Percentiles rank a stretch among this genome's conserved stretches.
phyloP scores from a whole-genome alignment of 345 rosid species.

The Eucalyptus albens region DNA sequence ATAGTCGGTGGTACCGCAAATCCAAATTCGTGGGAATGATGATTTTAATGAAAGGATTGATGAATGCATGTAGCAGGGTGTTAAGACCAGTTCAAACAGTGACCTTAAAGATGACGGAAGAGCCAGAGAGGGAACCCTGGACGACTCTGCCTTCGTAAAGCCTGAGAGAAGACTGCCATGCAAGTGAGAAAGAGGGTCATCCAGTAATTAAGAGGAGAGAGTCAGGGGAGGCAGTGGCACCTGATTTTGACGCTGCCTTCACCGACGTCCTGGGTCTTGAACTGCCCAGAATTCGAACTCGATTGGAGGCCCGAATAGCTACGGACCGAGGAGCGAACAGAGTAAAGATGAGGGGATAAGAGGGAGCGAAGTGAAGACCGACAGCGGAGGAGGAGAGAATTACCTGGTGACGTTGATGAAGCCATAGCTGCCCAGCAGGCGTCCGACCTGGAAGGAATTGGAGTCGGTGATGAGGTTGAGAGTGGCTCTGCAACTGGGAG shows the following conservation, averaged over 20 bases:
- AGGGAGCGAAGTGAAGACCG: background rate
- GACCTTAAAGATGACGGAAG: conserved; percentile 71
- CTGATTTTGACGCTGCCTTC: conserved; percentile 87
- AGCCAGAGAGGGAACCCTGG: conserved; percentile 61
- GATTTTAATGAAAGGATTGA: background rate
- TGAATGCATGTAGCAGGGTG: background rate
- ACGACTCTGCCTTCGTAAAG: conserved; percentile 89
- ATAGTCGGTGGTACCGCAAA: background rate
- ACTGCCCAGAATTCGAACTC: conserved; percentile 1
- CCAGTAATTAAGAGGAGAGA: background rate
- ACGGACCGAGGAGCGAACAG: background rate
- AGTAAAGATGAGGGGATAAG: background rate
- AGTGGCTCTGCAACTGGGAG: conserved; percentile 26
- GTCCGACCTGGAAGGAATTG: conserved; percentile 82
- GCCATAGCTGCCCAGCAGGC: conserved; percentile 85
- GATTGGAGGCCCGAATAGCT: conserved; percentile 65
- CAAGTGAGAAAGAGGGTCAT: conserved; percentile 3
- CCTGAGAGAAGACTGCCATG: conserved; percentile 62
- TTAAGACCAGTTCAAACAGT: background rate
- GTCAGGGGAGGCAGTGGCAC: conserved; percentile 8
- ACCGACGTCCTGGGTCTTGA: conserved; percentile 72
- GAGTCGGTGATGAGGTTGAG: conserved; percentile 62
- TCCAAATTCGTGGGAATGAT: background rate
- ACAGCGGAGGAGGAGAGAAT: background rate
- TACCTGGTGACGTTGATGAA: conserved; percentile 92